Evolutionary conservation across 2,329 filamentous ascomycete species (phyloP).

Genomic region (Aspergillus sergii): DNA sequence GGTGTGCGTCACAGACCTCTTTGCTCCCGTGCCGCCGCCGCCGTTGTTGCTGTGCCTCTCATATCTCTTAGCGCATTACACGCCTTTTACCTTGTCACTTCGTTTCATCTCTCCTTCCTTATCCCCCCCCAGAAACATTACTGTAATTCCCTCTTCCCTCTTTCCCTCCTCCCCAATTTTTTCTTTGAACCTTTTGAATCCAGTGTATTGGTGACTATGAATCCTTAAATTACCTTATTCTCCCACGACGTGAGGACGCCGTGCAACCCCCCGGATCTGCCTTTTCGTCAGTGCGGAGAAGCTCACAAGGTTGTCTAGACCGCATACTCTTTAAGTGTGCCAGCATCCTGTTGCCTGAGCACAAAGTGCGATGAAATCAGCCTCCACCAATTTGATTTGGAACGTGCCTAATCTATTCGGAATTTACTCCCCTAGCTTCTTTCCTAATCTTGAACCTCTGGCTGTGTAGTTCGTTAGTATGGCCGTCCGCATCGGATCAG

Average conservation of each 20-base stretch:
- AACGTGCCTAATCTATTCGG: conserved; percentile 10
- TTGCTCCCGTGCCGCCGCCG: conserved; percentile 10
- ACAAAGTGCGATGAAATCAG: conserved; percentile 29
- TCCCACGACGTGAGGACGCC: conserved; percentile 31
- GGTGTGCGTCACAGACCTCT: conserved; percentile 45
- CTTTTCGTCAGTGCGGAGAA: conserved; percentile 42
- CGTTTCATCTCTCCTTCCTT: conserved; percentile 19
- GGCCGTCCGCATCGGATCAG: conserved; percentile 36
- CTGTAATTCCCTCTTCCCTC: conserved; percentile 12
- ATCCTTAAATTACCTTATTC: conserved; percentile 25
- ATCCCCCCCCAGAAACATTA: conserved; percentile 13
- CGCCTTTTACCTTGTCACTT: conserved; percentile 13
- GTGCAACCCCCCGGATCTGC: conserved; percentile 30
- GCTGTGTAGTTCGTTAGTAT: conserved; percentile 39
- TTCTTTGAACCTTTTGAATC: neutral
- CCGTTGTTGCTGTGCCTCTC: conserved; percentile 14
- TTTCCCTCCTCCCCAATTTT: conserved; percentile 12
- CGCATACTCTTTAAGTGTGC: conserved; percentile 31
- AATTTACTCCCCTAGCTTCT: conserved; percentile 7
- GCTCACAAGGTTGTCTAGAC: conserved; percentile 36
- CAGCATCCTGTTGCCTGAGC: conserved; percentile 29
- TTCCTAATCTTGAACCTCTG: conserved; percentile 15
- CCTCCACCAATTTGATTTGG: conserved; percentile 17
- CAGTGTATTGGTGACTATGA: conserved; percentile 22
- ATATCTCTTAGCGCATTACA: conserved; percentile 9